A percentile compares a stretch with the other conserved stretches of the same genome.
Conservation (phyloP, 345 rosid genomes). For the Gossypium sturtianum region DNA sequence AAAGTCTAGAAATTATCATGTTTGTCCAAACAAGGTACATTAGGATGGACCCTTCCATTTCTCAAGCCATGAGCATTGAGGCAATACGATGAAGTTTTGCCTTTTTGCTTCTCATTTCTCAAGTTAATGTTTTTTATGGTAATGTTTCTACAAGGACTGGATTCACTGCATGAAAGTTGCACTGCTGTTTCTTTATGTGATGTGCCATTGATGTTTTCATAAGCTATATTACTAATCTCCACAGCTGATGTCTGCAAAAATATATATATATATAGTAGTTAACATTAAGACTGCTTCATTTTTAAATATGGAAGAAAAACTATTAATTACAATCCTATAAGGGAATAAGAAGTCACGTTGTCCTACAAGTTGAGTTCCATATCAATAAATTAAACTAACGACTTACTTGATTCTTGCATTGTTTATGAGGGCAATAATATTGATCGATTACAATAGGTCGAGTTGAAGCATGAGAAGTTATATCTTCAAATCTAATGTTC, state of each 20-base stretch:
- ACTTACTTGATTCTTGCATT: neutral
- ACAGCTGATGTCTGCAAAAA: neutral
- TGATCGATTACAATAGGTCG: neutral
- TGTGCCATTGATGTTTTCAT: conserved; percentile 9
- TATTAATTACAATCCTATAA: too few species aligned
- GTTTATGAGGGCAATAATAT: neutral
- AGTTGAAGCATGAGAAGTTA: neutral
- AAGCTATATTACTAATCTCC: neutral
- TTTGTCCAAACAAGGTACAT: neutral
- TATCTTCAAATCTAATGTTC: neutral
- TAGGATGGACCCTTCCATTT: neutral
- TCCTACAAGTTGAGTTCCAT: too few species aligned
- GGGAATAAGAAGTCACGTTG: too few species aligned
- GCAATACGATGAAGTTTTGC: neutral
- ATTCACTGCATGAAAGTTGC: conserved; percentile 17
- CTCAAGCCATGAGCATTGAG: neutral
- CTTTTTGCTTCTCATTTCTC: neutral
- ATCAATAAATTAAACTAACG: too few species aligned
- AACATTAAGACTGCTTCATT: too few species aligned
- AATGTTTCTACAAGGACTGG: conserved; percentile 25
- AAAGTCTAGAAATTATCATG: too few species aligned
- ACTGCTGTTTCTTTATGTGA: conserved; percentile 14
- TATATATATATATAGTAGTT: neutral
- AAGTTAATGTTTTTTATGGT: neutral
- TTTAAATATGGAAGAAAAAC: too few species aligned